Conservation (phyloP, 192 early-diverging fungal species). For the Umbelopsis vinacea region DNA sequence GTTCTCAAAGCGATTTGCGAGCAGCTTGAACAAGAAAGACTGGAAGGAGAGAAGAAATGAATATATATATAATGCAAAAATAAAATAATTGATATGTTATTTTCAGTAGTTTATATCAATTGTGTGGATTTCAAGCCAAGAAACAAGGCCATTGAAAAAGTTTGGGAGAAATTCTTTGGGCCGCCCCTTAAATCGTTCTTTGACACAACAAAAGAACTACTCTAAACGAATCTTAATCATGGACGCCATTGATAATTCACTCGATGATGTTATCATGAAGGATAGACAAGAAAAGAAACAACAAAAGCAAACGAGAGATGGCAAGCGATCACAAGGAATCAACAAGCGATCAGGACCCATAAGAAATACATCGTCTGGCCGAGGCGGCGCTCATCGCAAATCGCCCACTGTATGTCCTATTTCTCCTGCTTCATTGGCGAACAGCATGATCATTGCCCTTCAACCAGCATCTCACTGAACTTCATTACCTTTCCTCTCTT, state of each 20-base stretch:
- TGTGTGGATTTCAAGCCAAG: no score
- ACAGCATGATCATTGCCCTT: background rate
- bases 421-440: background rate
- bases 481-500: background rate
- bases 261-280: conserved; percentile 18
- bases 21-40: conserved; percentile 26
- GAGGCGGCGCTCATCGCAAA: background rate
- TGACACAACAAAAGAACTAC: background rate
- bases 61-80: no score
- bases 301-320: background rate
- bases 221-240: background rate
- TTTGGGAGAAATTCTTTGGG: no score
- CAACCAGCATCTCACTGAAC: background rate
- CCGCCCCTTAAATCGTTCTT: background rate
- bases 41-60: conserved; percentile 8
- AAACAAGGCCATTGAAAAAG: no score
- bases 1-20: conserved; percentile 48
- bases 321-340: conserved; percentile 21
- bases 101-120: no score
- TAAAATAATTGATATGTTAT: no score
- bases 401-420: conserved; percentile 16
- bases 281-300: conserved; percentile 10
- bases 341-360: conserved; percentile 15
- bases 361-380: background rate
- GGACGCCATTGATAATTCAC: conserved; percentile 15